Evolutionary conservation across 305 asterid genomes (phyloP).

Genomic region (Fraxinus latifolia): DNA sequence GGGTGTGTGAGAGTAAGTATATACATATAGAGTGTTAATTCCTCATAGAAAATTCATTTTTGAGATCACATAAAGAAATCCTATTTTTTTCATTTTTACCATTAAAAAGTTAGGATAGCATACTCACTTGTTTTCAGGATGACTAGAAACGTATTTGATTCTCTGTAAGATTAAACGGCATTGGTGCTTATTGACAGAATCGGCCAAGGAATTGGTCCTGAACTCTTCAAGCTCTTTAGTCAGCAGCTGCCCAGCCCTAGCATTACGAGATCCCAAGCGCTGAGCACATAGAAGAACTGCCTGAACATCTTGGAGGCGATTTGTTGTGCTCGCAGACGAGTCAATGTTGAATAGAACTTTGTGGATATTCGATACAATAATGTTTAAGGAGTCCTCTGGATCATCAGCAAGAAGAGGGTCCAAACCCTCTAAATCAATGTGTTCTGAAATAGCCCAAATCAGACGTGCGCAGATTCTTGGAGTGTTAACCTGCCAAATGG

Average conservation of each 20-base stretch:
- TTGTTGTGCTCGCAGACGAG: constrained; percentile 71
- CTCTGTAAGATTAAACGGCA: constrained; percentile 81
- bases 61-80: constrained; percentile 5
- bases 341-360: constrained; percentile 78
- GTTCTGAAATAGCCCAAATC: constrained; percentile 88
- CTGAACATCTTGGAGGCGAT: constrained; percentile 92
- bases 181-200: constrained; percentile 89
- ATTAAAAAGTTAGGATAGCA: constrained; percentile 14
- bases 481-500: constrained; percentile 72
- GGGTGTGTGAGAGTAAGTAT: neutral
- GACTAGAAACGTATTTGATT: constrained; percentile 71
- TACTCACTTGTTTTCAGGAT: constrained; percentile 73
- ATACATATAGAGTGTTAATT: neutral
- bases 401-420: constrained; percentile 97
- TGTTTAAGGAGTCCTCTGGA: constrained; percentile 87
- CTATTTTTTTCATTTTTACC: constrained; percentile 3
- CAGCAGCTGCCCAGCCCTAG: constrained; percentile 86
- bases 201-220: constrained; percentile 69
- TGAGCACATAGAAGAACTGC: constrained; percentile 85
- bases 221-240: constrained; percentile 93
- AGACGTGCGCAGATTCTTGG: constrained; percentile 73
- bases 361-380: constrained; percentile 69
- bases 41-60: neutral
- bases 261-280: constrained; percentile 83
- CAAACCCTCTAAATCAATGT: constrained; percentile 89